Evolutionary conservation across 208 protist genomes (phyloP), one percentile per base, ranked within the genome.

Genomic region (Angomonas ambiguus): DNA sequence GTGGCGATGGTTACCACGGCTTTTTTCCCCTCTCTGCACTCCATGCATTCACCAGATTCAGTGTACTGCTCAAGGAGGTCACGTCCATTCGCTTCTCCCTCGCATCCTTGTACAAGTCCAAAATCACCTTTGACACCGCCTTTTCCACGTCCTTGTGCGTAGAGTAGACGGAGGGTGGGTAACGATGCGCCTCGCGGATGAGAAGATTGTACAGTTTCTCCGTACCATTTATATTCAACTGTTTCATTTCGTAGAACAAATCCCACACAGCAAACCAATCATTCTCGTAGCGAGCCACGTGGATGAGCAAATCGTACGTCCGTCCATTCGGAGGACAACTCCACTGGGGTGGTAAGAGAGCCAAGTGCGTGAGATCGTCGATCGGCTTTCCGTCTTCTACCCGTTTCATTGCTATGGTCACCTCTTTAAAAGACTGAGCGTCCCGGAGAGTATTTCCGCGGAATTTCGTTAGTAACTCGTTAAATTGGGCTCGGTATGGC

Each of bases 21-120:
- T 3, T 31, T n/a, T 59, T 59, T 68, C 2, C 22, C 31, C 71
- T 38, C 77, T 51, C 70, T 69, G 30, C 71, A 70, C 78, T 87
- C 89, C 89, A 95, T 0, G 89, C 85, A 34, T 91, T 91, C 11
- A 95, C 69, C 18, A 95, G 48, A 61, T 61, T 88, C 5, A 88
- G 41, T 0, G 79, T 88, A 38, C 57, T 75, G 5, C 67, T 67
- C 5, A 92, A 60, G 5, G 82, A 79, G 5, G 51, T 72, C 0
- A 92, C 74, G 41, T 94, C 83, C 2, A 83, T 55, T n/a, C 77
- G 67, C 53, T 77, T 55, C 3, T 62, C 48, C 2, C 72, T 76
- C 69, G 92, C 84, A 13, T 94, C 77, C 0, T 77, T 59, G 58
- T 89, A 92, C 2, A 94, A 58, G 2, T 80, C 66, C 27, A 94